phyloP scores from a whole-genome alignment of 1,284 basidiomycete species.

The Marasmius oreades region DNA sequence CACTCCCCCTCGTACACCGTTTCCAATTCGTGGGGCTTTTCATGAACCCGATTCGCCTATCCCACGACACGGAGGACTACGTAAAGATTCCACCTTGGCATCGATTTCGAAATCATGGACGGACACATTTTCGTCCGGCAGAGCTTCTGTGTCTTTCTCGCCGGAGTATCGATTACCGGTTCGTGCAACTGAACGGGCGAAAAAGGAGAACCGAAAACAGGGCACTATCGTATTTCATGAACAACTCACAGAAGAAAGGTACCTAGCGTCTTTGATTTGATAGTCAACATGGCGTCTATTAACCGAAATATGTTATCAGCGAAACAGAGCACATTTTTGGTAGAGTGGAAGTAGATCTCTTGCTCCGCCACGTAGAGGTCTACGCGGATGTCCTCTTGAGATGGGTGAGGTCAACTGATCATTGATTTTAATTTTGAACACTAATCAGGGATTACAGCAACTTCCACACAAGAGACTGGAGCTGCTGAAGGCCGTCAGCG shows the following conservation, averaged over 20 bases:
- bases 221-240: constrained; percentile 6
- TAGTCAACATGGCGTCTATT: too few species aligned
- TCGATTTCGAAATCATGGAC: constrained; percentile 54
- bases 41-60: constrained; percentile 19
- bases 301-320: not conserved
- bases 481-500: constrained; percentile 58
- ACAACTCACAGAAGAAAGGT: constrained; percentile 1
- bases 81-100: constrained; percentile 20
- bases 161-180: constrained; percentile 31
- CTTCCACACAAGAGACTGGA: constrained; percentile 66
- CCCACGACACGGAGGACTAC: constrained; percentile 8
- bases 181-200: constrained; percentile 12
- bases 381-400: constrained; percentile 76
- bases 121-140: constrained; percentile 31
- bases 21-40: constrained; percentile 6
- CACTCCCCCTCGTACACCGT: constrained; percentile 21
- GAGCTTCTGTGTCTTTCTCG: constrained; percentile 35
- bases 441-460: constrained; percentile 20
- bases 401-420: constrained; percentile 34
- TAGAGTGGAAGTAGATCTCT: constrained; percentile 38
- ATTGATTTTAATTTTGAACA: not conserved
- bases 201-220: constrained; percentile 1
- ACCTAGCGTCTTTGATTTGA: not conserved
- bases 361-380: constrained; percentile 57
- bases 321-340: constrained; percentile 29